Evolutionary conservation across 371 early-diverging fungal genomes (phyloP), one percentile per base, ranked within the genome.

Genomic region (Lichtheimia corymbifera): DNA sequence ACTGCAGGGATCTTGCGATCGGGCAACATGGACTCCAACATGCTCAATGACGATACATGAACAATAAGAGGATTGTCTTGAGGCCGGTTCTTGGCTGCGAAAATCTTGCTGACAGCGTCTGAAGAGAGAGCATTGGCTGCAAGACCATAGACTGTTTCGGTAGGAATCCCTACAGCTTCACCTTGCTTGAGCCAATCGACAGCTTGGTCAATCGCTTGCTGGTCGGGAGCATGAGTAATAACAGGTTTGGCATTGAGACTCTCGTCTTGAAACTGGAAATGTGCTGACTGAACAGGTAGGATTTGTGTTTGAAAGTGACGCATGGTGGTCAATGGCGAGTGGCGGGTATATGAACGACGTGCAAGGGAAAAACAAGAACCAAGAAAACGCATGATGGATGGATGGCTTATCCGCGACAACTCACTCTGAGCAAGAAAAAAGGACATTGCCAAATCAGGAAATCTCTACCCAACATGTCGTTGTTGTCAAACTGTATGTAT

Each of bases 61-160:
- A 99, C 95, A 70, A 99, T 99, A 12, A 99, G 83, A 5, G 99
- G 99, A 76, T 99, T 99, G 72, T 99, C 99, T 13, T 85, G 81
- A 11, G 99, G 99, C 62, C 99, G 78, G 56, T 92, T 89, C 78
- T 99, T 99, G 65, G 95, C 94, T 7, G 67, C 71, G 79, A 89
- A 99, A 60, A 99, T 97, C 58, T 85, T 83, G 52, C 74, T 59
- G 9, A 98, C 93, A 6, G 96, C 93, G 5, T 65, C 58, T 1
- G 83, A 73, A 44, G 83, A 72, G 15, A 94, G 78, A 0, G 98
- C 98, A 68, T 94, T 92, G 55, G 97, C 96, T 1, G 96, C 99
- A 24, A 99, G 83, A 0, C 99, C 99, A 73, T 99, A 99, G 2
- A 99, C 99, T 0, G 99, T 99, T 72, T 99, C 99, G 13, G 99